Base-by-base conservation (phyloP, 768 basidiomycete genomes). In the Russula sp. region DNA sequence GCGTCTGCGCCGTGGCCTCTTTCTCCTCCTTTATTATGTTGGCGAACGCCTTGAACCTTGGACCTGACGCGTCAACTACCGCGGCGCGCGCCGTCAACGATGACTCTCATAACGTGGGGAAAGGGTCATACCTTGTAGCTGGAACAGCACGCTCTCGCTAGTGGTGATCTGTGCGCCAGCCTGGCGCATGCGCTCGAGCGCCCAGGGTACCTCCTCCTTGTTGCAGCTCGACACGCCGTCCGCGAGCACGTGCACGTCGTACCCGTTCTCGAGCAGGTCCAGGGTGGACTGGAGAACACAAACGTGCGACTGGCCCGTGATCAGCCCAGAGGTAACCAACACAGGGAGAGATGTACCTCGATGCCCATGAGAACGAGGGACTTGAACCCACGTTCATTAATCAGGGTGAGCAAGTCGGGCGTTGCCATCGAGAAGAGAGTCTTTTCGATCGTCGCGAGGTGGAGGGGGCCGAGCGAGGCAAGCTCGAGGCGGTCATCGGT, bases 151-250 rank as follows among this genome's bases (percentile, higher is more conserved):
- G 61, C 88, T 88, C 71, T 97, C 94, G 70, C 88, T 91, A 0
- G 91, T 91, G 3, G 85, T 84, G 56, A 96, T 78, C 47, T 83
- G 75, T 2, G 85, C 92, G 0, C 94, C 94, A n/a, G 80, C 83
- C 59, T 81, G 80, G 56, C 85, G 83, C 76, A 90, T 80, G 55
- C 82, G 77, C 7, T 80, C 84, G 42, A 94, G 76, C 0, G 93
- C 91, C 66, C 87, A 76, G 14, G 87, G 84, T 0, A 94, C 79
- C 72, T 97, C 94, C 65, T 87, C 87, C 52, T 79, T 78, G 74
- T 94, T 91, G 67, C 83, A 86, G 35, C 87, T 89, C 2, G 90
- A 92, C 16, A 95, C 86, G 16, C 86, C 92, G 70, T 97, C 94
- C 1, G 89, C 91, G 27, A 93, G 75, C 44, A 94, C 79, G 71